Percentiles rank a stretch among this genome's conserved stretches.
These are phyloP conservation scores for Leccinum fuscescens DNA, from an alignment of 1,284 basidiomycete genomes.

Conservation along the genomic window DNA sequence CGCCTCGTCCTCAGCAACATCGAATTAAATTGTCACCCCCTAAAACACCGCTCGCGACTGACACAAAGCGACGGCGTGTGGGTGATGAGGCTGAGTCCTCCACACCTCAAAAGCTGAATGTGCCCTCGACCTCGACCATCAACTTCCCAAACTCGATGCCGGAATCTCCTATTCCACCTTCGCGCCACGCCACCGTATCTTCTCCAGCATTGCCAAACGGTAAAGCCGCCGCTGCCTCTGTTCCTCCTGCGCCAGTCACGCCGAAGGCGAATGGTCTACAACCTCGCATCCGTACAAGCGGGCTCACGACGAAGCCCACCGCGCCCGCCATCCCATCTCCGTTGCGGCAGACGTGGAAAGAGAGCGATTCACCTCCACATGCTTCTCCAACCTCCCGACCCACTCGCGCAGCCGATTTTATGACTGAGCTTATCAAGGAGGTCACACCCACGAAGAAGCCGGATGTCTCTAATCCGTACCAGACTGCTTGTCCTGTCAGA, in stretches of 20 bases:
- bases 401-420: constrained; percentile 61
- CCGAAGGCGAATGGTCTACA: constrained; percentile 35
- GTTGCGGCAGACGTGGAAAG: constrained; percentile 62
- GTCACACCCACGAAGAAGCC: constrained; percentile 60
- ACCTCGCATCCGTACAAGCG: constrained; percentile 44
- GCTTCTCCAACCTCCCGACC: constrained; percentile 38
- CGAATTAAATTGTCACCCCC: constrained; percentile 39
- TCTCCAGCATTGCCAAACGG: constrained; percentile 25
- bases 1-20: constrained; percentile 41
- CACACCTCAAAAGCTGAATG: constrained; percentile 28
- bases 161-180: constrained; percentile 13
- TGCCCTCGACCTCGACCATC: constrained; percentile 28
- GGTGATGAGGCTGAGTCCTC: constrained; percentile 42
- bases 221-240: constrained; percentile 19
- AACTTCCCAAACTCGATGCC: constrained; percentile 18
- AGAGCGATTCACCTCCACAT: constrained; percentile 41
- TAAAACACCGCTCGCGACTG: constrained; percentile 41
- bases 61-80: constrained; percentile 61
- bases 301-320: constrained; percentile 46
- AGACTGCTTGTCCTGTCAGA: constrained; percentile 59
- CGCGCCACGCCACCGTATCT: constrained; percentile 3
- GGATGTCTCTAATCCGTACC: constrained; percentile 70
- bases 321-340: constrained; percentile 65
- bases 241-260: constrained; percentile 19
- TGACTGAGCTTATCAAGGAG: constrained; percentile 66